Evolutionary conservation across 306 rosid species (phyloP).

Genomic region (Lagenaria siceraria): DNA sequence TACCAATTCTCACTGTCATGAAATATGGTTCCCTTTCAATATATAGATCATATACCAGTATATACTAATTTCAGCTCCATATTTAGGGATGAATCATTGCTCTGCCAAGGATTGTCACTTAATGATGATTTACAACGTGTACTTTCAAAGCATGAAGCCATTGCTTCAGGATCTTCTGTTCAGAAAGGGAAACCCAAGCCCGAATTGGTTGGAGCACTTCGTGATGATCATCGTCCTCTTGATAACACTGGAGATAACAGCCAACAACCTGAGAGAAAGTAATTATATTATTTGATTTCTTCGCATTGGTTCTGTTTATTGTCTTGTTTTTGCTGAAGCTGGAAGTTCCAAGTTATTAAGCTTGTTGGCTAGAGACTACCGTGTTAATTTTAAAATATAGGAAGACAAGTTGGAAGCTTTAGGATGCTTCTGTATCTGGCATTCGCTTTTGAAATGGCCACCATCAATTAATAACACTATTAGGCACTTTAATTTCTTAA

Average conservation of each 20-base stretch:
- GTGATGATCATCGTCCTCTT: constrained; percentile 47
- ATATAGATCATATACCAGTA: not conserved
- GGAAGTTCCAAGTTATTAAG: not conserved
- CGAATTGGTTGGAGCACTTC: constrained; percentile 32
- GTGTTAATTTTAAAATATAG: not conserved
- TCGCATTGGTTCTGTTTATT: not conserved
- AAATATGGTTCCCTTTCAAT: not conserved
- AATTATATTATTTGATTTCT: constrained; percentile 6
- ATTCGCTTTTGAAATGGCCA: not conserved
- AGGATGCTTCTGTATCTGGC: not conserved
- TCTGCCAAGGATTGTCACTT: constrained; percentile 81
- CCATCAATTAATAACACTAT: not conserved
- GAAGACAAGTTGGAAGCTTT: not conserved
- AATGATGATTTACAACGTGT: constrained; percentile 94
- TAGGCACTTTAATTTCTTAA: too few species aligned
- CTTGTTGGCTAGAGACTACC: not conserved
- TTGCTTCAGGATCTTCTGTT: constrained; percentile 56
- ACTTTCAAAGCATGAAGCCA: constrained; percentile 76
- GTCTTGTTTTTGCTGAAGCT: not conserved
- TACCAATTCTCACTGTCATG: not conserved
- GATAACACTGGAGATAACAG: constrained; percentile 47
- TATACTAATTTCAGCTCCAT: not conserved
- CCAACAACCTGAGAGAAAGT: constrained; percentile 46
- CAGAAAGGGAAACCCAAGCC: constrained; percentile 52
- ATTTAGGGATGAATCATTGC: constrained; percentile 77